Evolutionary conservation across 1,284 basidiomycete species (phyloP), one percentile per base, ranked within the genome.

Genomic region (Leccinum solheimii): DNA sequence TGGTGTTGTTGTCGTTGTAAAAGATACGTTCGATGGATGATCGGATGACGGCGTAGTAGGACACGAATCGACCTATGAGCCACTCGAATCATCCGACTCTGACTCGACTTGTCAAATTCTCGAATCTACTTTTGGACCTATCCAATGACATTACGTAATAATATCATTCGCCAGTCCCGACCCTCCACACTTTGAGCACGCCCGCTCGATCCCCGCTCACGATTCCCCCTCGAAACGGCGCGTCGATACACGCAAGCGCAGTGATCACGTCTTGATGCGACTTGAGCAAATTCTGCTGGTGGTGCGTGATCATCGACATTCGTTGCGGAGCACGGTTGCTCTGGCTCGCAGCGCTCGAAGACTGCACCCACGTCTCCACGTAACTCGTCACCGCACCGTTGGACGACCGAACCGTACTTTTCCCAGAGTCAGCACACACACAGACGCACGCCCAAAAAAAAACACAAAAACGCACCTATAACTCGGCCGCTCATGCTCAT

Each of bases 241-340:
- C 85, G 66, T 97, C 94, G 58, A 97, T 86, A 64, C 91, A 90
- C 0, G 86, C 84, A 23, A 97, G 74, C 3, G 90, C 86, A 1
- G 90, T 93, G 26, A 97, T 84, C 3, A 91, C 85, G 70, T 97
- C 95, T 65, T 91, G 90, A 70, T 97, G 94, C 2, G 86, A 81
- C 69, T 84, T 87, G 53, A 95, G 76, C 32, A 94, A 75, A 58
- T 84, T 87, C 69, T 93, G 88, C 70, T 95, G 93, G 68, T 87
- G 90, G 58, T 89, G 83, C 7, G 85, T 88, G 60, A 94, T 91
- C 64, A 94, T 74, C 11, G 87, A 88, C 71, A 91, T 88, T 36
- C 92, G 81, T 68, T 90, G 89, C 2, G 86, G 83, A 10, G 88
- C 83, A 5, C 88, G 82, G 68, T 88, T 91, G 67, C 77, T 83